Evolutionary conservation across 306 rosid genomes (phyloP).

Genomic region (Nissolia schottii): DNA sequence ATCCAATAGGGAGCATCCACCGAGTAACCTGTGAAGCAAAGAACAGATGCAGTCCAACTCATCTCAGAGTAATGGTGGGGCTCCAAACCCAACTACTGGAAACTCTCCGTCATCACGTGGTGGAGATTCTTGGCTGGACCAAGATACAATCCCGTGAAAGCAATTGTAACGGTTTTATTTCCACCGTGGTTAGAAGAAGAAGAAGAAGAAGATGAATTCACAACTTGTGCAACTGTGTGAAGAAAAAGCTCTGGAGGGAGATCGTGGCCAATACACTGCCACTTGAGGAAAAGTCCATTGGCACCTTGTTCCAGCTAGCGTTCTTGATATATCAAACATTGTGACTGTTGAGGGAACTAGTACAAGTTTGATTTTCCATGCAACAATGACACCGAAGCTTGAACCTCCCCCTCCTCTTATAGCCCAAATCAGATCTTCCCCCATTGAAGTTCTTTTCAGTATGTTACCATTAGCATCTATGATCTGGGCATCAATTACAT

Average conservation of each 20-base stretch:
- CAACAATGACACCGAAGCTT: conserved; percentile 10
- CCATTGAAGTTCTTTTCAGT: not conserved
- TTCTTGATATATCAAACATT: not conserved
- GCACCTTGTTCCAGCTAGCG: not conserved
- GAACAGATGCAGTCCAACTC: conserved; percentile 32
- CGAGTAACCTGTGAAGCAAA: not conserved
- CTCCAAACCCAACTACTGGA: conserved; percentile 23
- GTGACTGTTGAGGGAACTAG: conserved; percentile 5
- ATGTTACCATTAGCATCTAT: not conserved
- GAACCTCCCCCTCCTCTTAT: conserved; percentile 22
- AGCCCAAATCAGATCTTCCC: conserved; percentile 24
- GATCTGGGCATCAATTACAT: not conserved
- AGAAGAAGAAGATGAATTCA: not conserved
- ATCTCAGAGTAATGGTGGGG: not conserved
- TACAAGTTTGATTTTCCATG: conserved; percentile 4
- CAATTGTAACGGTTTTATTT: not conserved
- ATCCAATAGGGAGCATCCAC: conserved; percentile 13
- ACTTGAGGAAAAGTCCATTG: not conserved
- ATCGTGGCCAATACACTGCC: not conserved
- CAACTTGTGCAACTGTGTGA: not conserved
- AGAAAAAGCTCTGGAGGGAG: conserved; percentile 1
- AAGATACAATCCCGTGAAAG: conserved; percentile 25
- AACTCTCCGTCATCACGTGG: not conserved
- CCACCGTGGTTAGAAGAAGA: not conserved
- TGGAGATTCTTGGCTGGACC: conserved; percentile 13